Evolutionary conservation across 495 filamentous ascomycete species (phyloP), one percentile per base, ranked within the genome.

Genomic region (Parmelia sp.): DNA sequence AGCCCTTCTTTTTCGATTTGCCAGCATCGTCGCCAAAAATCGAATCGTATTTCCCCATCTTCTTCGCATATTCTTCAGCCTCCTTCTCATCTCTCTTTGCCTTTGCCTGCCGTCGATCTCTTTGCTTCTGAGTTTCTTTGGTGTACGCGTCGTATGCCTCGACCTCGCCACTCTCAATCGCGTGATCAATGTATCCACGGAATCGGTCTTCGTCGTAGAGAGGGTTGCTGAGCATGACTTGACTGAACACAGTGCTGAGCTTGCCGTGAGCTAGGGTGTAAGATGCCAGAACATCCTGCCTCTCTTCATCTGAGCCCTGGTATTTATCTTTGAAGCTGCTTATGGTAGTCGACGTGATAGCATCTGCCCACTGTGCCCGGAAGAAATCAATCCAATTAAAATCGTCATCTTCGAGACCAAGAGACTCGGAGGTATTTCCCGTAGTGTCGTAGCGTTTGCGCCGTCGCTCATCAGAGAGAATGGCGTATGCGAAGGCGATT

Each of bases 321-420:
- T 96, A 98, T 65, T 85, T 75, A 39, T 77, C 75, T 45, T 86
- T 83, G 71, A 97, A 89, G 62, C 83, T 81, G 61, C 86, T 82
- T 63, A 98, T 88, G 1, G 82, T 82, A 27, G 88, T 85, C 17
- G 75, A 74, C 17, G 83, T 89, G 45, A 97, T 79, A 39, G 88
- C 79, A 45, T 90, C 86, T 19, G 80, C 80, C 72, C 86, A 94
- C 63, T 96, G 91, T 65, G 85, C 85, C 29, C 86, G 83, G 78
- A 91, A 97, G 80, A 93, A 97, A 29, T 88, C 84, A 58, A 80
- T 76, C 94, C 94, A 98, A 78, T 90, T 83, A 78, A 97, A 97
- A 69, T 87, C 90, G 53, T 84, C 88, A 68, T 83, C 84, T 44
- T 89, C 84, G 15, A 79, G 73, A 66, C 87, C 82, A 59, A 92